Evolutionary conservation across 23 red algal species (phyloP).

Genomic region (Gracilaria vermiculophylla): DNA sequence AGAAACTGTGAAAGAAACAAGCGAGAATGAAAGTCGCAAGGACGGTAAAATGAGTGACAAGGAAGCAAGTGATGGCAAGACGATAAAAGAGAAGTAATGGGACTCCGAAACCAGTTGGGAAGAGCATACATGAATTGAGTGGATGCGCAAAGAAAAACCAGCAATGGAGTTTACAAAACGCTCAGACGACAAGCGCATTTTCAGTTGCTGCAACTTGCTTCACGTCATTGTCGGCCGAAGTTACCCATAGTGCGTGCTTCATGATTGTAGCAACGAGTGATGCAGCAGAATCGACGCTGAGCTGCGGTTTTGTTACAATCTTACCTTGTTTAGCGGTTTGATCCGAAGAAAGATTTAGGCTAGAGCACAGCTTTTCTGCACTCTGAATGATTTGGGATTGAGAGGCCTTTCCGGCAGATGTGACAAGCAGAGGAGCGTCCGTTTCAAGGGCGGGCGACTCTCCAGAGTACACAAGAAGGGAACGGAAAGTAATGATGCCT

Average conservation of each 20-base stretch:
- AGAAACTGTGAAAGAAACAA: not conserved
- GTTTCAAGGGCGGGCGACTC: not conserved
- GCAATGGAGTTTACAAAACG: not conserved
- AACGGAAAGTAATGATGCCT: conserved; percentile 45
- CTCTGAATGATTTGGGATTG: conserved; percentile 12
- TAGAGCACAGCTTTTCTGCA: conserved; percentile 11
- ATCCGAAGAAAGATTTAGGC: conserved; percentile 38
- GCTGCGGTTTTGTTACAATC: conserved; percentile 29
- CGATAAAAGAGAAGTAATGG: not conserved
- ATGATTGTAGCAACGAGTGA: conserved; percentile 44
- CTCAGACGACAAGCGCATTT: conserved; percentile 44
- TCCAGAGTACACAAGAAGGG: conserved; percentile 60
- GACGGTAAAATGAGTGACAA: not conserved
- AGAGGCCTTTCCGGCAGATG: conserved; percentile 10
- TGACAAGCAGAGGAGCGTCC: conserved; percentile 7
- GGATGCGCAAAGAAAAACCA: not conserved
- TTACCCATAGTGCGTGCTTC: conserved; percentile 37
- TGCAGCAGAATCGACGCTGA: conserved; percentile 5
- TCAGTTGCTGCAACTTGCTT: conserved; percentile 19
- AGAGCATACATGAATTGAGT: not conserved
- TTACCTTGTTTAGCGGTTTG: conserved; percentile 38
- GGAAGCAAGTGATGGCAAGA: not conserved
- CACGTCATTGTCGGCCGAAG: not conserved
- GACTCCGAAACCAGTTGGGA: not conserved
- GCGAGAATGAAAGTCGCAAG: not conserved